phyloP scores from a whole-genome alignment of 805 yeast genomes.

The Candida arabinofermentans region DNA sequence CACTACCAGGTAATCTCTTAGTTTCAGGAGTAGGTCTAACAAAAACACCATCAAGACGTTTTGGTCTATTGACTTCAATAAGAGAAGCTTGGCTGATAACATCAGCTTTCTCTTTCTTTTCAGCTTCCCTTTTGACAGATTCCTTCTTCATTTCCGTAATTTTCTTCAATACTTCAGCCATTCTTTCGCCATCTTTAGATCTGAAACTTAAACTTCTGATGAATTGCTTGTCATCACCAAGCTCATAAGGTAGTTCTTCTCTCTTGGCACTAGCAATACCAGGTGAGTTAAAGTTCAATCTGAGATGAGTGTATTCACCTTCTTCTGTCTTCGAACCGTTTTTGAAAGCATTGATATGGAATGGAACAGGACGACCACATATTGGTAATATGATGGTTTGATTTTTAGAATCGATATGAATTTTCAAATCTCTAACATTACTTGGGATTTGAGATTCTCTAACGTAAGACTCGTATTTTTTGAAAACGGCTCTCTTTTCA shows the following conservation, averaged over 20 bases:
- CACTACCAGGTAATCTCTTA: constrained; percentile 87
- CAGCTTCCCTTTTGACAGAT: constrained; percentile 85
- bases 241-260: constrained; percentile 88
- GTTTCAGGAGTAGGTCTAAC: constrained; percentile 96
- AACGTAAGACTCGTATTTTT: constrained; percentile 89
- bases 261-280: constrained; percentile 63
- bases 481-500: constrained; percentile 71
- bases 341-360: constrained; percentile 90
- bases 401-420: constrained; percentile 81
- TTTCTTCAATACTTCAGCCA: constrained; percentile 83
- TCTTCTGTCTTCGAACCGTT: constrained; percentile 95
- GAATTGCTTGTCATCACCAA: constrained; percentile 79
- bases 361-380: constrained; percentile 95
- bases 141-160: constrained; percentile 91
- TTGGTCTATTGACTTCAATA: constrained; percentile 79
- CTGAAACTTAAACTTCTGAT: constrained; percentile 83
- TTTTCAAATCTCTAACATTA: constrained; percentile 74
- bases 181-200: constrained; percentile 85
- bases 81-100: constrained; percentile 89
- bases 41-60: constrained; percentile 81
- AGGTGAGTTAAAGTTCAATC: constrained; percentile 91
- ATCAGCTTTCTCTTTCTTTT: constrained; percentile 87
- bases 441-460: constrained; percentile 90
- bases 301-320: constrained; percentile 87
- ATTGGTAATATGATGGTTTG: constrained; percentile 90